Evolutionary conservation across 2,329 filamentous ascomycete species (phyloP).

Genomic region (Knufia fluminis): DNA sequence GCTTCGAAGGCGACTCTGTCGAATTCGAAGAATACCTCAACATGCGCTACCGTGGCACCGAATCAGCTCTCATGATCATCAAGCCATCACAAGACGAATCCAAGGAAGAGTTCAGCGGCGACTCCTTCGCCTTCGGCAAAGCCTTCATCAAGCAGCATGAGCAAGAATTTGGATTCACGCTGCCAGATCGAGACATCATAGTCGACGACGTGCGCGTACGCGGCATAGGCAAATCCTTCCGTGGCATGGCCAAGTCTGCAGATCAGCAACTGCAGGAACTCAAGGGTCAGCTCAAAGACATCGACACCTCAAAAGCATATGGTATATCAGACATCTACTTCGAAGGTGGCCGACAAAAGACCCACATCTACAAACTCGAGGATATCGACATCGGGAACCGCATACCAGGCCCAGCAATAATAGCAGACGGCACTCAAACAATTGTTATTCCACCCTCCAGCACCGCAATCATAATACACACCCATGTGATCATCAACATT

Average conservation of each 20-base stretch:
- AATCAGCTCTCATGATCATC: slow-evolving; percentile 82
- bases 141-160: slow-evolving; percentile 82
- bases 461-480: slow-evolving; percentile 67
- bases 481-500: slow-evolving; percentile 82
- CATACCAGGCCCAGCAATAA: slow-evolving; percentile 70
- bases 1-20: slow-evolving; percentile 65
- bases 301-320: slow-evolving; percentile 54
- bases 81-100: slow-evolving; percentile 58
- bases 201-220: slow-evolving; percentile 82
- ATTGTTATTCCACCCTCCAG: slow-evolving; percentile 78
- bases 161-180: slow-evolving; percentile 86
- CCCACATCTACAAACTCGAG: slow-evolving; percentile 73
- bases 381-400: slow-evolving; percentile 63
- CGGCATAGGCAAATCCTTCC: slow-evolving; percentile 81
- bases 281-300: slow-evolving; percentile 43
- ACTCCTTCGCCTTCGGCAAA: slow-evolving; percentile 72
- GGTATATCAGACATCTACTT: slow-evolving; percentile 69
- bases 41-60: slow-evolving; percentile 83
- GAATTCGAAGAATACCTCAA: slow-evolving; percentile 88
- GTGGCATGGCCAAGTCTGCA: slow-evolving; percentile 68
- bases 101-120: slow-evolving; percentile 49
- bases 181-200: slow-evolving; percentile 77
- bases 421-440: slow-evolving; percentile 68
- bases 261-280: slow-evolving; percentile 71
- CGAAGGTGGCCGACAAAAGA: slow-evolving; percentile 66